Evolutionary conservation across 805 yeast species (phyloP).

Genomic region (Candida insectorum): DNA sequence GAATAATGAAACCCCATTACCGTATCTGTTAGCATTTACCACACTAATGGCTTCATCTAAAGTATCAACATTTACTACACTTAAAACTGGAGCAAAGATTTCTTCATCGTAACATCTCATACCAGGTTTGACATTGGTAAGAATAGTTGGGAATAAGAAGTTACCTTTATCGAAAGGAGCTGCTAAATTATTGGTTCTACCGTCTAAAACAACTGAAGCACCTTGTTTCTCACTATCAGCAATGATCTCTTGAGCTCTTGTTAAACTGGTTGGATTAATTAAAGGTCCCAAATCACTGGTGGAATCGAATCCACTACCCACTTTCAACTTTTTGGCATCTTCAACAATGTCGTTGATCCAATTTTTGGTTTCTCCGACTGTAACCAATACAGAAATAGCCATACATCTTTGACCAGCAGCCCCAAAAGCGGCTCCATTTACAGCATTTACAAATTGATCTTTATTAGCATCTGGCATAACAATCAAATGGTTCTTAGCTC

Average conservation of each 20-base stretch:
- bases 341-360: slow-evolving; percentile 61
- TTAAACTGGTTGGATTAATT: slow-evolving; percentile 56
- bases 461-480: slow-evolving; percentile 72
- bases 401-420: slow-evolving; percentile 86
- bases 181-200: slow-evolving; percentile 42
- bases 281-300: slow-evolving; percentile 71
- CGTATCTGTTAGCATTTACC: slow-evolving; percentile 57
- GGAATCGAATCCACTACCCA: slow-evolving; percentile 64
- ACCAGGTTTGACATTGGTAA: slow-evolving; percentile 60
- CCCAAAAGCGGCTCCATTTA: slow-evolving; percentile 75
- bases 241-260: slow-evolving; percentile 55
- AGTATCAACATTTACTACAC: slow-evolving; percentile 58
- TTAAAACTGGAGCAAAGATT: slow-evolving; percentile 73
- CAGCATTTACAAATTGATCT: slow-evolving; percentile 57
- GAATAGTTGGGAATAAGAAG: slow-evolving; percentile 70
- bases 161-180: slow-evolving; percentile 51
- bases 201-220: slow-evolving; percentile 61
- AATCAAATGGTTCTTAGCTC: slow-evolving; percentile 76
- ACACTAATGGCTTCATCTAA: slow-evolving; percentile 66
- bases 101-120: slow-evolving; percentile 73
- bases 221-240: slow-evolving; percentile 56
- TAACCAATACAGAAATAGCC: slow-evolving; percentile 71
- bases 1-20: slow-evolving; percentile 70
- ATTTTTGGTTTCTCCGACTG: slow-evolving; percentile 63
- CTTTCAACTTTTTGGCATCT: slow-evolving; percentile 54